Evolutionary conservation across 2,329 filamentous ascomycete genomes (phyloP).

Genomic region (Blumeria graminis): DNA sequence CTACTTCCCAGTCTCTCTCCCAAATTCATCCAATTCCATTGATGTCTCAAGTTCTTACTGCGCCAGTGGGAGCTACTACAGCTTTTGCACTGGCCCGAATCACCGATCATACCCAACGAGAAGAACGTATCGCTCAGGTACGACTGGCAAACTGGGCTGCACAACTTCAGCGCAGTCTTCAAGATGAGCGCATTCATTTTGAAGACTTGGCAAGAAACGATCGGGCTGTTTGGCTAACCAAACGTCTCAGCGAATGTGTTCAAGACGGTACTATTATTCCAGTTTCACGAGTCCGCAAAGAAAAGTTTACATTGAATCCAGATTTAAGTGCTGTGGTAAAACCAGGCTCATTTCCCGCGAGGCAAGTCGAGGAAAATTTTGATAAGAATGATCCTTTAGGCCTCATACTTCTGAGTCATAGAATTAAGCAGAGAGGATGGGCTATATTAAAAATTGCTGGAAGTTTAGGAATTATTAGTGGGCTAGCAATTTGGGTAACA

Average conservation of each 20-base stretch:
- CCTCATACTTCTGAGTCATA: constrained; percentile 42
- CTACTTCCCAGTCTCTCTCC: constrained; percentile 16
- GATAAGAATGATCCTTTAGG: constrained; percentile 49
- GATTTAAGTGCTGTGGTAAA: constrained; percentile 8
- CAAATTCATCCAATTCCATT: constrained; percentile 14
- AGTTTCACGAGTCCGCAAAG: constrained; percentile 17
- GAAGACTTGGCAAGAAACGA: constrained; percentile 37
- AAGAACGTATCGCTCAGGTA: constrained; percentile 40
- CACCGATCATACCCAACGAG: constrained; percentile 30
- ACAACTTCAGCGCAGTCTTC: constrained; percentile 52
- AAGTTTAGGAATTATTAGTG: constrained; percentile 49
- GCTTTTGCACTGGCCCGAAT: constrained; percentile 37
- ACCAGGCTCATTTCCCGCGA: constrained; percentile 6
- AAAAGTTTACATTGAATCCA: constrained; percentile 4
- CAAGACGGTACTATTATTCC: constrained; percentile 37
- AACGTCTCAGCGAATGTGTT: constrained; percentile 40
- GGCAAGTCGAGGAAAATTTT: constrained; percentile 2
- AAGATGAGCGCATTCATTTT: constrained; percentile 47
- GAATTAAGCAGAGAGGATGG: constrained; percentile 39
- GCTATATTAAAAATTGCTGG: constrained; percentile 50
- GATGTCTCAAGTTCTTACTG: constrained; percentile 8
- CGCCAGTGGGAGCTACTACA: constrained; percentile 15
- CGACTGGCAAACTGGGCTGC: constrained; percentile 60
- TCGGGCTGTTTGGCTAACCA: constrained; percentile 43
- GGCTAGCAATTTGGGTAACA: constrained; percentile 39